Base-by-base conservation (phyloP, 352 stramenopile genomes). In the Globisporangium echinulatum region DNA sequence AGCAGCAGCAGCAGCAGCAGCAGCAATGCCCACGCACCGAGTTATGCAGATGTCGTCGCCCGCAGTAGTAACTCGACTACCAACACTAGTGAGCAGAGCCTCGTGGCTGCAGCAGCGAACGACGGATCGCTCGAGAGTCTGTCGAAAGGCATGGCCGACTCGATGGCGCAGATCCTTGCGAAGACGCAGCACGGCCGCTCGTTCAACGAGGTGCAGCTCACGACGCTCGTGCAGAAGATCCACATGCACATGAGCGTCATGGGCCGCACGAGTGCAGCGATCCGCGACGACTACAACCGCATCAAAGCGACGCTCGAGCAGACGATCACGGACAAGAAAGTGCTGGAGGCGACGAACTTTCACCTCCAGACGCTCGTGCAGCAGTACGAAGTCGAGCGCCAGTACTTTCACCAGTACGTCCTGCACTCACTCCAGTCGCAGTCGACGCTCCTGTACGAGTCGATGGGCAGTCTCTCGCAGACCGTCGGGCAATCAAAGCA, bases 231-330 rank as follows among this genome's bases (percentile, higher is more conserved):
- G 38, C 69, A 67, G 33, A 72, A 72, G 53, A 77, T 79, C 52
- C 66, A 75, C 54, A 63, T 67, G 6, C 71, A 77, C 58, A 61
- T 79, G 52, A 77, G 72, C 52, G 60, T 79, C 47, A 76, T 79
- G 71, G 68, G 71, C 1, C 67, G 64, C 9, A 69, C 70, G n/a
- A 77, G 58, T 52, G 67, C 54, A 37, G 67, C 56, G 17, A 72
- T 79, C 42, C 66, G 71, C 14, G 58, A 71, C 10, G 70, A 77
- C 36, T 70, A 79, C 52, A 64, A 74, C 48, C 61, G 68, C 47
- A 73, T 71, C 19, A 56, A 69, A 14, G 37, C 71, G 13, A 67
- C 72, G 39, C 54, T 79, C 9, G 54, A 76, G 58, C 56, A 75
- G 56, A 59, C 59, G 39, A 66, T 74, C 58, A 68, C 65, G 13